Percentiles rank a stretch among this genome's conserved stretches.
These are phyloP conservation scores for Clonostachys chloroleuca DNA, from an alignment of 2,329 filamentous ascomycete genomes.

Conservation along the genomic window DNA sequence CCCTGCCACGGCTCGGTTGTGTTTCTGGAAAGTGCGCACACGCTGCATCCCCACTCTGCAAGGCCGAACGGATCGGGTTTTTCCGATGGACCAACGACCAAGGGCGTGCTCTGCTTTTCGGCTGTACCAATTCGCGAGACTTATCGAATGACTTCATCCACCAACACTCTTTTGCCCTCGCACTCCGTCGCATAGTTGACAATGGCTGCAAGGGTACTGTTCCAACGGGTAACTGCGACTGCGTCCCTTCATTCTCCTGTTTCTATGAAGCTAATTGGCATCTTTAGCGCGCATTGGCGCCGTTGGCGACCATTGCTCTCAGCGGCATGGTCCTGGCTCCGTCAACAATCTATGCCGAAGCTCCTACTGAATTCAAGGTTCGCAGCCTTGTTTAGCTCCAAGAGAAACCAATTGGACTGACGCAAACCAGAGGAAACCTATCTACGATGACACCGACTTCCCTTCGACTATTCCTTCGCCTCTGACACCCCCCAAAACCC, in stretches of 20 bases:
- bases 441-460: constrained; percentile 70
- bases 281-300: constrained; percentile 44
- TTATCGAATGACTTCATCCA: too few species aligned
- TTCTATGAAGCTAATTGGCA: constrained; percentile 18
- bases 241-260: background rate
- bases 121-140: too few species aligned
- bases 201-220: constrained; percentile 58
- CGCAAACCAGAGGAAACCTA: constrained; percentile 54
- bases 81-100: too few species aligned
- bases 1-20: too few species aligned
- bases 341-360: constrained; percentile 46
- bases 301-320: constrained; percentile 47
- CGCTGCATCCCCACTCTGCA: too few species aligned
- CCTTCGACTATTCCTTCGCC: constrained; percentile 25
- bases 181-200: constrained; percentile 18
- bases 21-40: too few species aligned
- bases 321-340: constrained; percentile 43
- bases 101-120: too few species aligned
- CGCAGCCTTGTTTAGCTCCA: constrained; percentile 1
- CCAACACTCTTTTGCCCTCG: too few species aligned
- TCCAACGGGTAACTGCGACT: constrained; percentile 42
- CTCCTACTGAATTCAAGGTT: constrained; percentile 29
- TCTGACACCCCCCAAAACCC: constrained; percentile 5
- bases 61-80: too few species aligned
- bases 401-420: background rate